Evolutionary conservation across 306 rosid genomes (phyloP), one percentile per base, ranked within the genome.

Genomic region (Prunus padus): DNA sequence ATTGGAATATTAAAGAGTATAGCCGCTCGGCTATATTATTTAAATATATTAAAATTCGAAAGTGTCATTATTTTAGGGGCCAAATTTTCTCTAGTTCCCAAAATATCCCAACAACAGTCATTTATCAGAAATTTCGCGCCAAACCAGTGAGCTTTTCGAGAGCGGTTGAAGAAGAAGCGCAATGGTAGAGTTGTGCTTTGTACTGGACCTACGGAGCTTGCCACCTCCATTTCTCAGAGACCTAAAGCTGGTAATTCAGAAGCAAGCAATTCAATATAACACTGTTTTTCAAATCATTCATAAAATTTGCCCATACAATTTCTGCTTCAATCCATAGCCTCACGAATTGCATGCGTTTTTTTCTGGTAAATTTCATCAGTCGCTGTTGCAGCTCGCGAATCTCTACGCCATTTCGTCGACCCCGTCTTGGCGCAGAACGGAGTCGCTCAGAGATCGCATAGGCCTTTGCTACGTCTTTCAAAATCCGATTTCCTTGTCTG

Each of bases 141-240:
- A 72, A 72, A 72, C 66, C 11, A 8, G 65, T 12, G 51, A 44
- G 2, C 57, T 71, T 55, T 72, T 11, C 16, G 14, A 37, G 15
- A 56, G 23, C 33, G 54, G 42, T 56, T 22, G 63, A 57, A 37
- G 77, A 11, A 19, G 60, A 67, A 62, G 70, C 42, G 71, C 82
- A 73, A 91, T 91, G 97, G 95, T 87, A 45, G 87, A 83, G 63
- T 26, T 91, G 62, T 91, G 92, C 75, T 91, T 91, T 77, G 81
- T 91, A 68, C 86, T 91, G 25, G 92, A 91, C 73, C 83, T 91
- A 1, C 89, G 86, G 65, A 86, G 89, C 88, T 82, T 89, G 70
- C 82, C 88, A 19, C 89, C 88, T 67, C 80, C 89, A 63, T 76
- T 91, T 79, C 88, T 91, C 59, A 66, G 62, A 60, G 83, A 86